Conservation (phyloP, 2,329 filamentous ascomycete genomes). For the Parastagonospora nodorum region DNA sequence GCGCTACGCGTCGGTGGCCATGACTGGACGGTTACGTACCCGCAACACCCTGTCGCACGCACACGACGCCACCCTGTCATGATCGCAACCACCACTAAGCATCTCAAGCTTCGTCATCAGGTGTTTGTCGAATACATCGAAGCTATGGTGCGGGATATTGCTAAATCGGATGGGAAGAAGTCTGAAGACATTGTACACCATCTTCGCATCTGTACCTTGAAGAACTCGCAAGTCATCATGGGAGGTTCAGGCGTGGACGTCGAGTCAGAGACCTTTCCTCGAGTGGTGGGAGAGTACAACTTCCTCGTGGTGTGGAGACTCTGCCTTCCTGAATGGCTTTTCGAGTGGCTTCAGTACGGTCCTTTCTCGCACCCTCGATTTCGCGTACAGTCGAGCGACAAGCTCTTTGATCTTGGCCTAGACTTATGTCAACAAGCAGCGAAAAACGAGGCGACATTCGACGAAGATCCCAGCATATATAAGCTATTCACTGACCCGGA, state of each 20-base stretch:
- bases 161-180: conserved; percentile 10
- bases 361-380: conserved; percentile 20
- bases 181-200: conserved; percentile 27
- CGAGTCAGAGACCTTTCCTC: conserved; percentile 17
- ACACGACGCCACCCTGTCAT: conserved; percentile 22
- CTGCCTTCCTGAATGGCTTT: conserved; percentile 25
- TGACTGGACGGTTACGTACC: conserved; percentile 29
- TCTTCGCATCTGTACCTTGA: conserved; percentile 23
- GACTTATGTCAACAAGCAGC: conserved; percentile 18
- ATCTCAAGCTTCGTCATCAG: conserved; percentile 18
- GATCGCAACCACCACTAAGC: conserved; percentile 26
- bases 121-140: conserved; percentile 20
- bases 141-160: conserved; percentile 20
- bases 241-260: conserved; percentile 21
- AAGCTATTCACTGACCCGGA: conserved; percentile 16
- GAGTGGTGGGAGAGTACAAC: conserved; percentile 24
- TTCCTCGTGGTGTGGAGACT: conserved; percentile 27
- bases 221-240: conserved; percentile 25
- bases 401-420: conserved; percentile 21
- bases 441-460: background rate
- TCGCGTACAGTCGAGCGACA: conserved; percentile 24
- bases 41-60: conserved; percentile 21
- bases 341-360: conserved; percentile 19
- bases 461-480: conserved; percentile 17
- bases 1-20: conserved; percentile 24